Evolutionary conservation across 2,329 filamentous ascomycete genomes (phyloP).

Genomic region (Fusarium floridanum): DNA sequence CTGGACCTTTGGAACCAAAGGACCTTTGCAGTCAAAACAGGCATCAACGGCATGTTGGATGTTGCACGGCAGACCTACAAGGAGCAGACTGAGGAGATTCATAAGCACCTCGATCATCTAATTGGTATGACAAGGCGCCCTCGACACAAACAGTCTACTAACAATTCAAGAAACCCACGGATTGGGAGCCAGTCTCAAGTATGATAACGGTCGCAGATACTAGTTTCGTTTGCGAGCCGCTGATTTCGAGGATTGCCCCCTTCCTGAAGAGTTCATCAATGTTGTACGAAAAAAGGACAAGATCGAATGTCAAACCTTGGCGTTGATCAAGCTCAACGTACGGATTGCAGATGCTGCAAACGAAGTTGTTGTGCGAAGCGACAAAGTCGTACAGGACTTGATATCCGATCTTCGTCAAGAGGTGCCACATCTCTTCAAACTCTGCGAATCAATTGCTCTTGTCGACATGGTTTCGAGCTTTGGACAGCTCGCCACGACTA

Average conservation of each 20-base stretch:
- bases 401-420: constrained; percentile 78
- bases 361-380: constrained; percentile 86
- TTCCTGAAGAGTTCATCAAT: constrained; percentile 84
- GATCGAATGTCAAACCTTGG: constrained; percentile 89
- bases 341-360: constrained; percentile 84
- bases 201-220: constrained; percentile 82
- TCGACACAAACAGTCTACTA: neutral
- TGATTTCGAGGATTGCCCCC: constrained; percentile 70
- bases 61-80: constrained; percentile 91
- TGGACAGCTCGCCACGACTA: constrained; percentile 76
- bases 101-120: constrained; percentile 76
- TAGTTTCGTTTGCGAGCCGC: constrained; percentile 75
- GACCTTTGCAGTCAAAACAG: constrained; percentile 89
- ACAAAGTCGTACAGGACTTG: constrained; percentile 79
- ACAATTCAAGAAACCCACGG: constrained; percentile 64
- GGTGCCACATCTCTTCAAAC: constrained; percentile 80
- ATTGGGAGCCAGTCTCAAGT: constrained; percentile 76
- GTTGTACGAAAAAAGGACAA: constrained; percentile 77
- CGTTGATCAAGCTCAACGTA: constrained; percentile 83
- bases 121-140: constrained; percentile 62
- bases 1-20: constrained; percentile 91
- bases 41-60: constrained; percentile 87
- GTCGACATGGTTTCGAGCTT: constrained; percentile 89
- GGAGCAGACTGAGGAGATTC: constrained; percentile 84
- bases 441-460: constrained; percentile 88